Base-by-base conservation (phyloP, 371 early-diverging fungal genomes). In the Mucor racemosus region DNA sequence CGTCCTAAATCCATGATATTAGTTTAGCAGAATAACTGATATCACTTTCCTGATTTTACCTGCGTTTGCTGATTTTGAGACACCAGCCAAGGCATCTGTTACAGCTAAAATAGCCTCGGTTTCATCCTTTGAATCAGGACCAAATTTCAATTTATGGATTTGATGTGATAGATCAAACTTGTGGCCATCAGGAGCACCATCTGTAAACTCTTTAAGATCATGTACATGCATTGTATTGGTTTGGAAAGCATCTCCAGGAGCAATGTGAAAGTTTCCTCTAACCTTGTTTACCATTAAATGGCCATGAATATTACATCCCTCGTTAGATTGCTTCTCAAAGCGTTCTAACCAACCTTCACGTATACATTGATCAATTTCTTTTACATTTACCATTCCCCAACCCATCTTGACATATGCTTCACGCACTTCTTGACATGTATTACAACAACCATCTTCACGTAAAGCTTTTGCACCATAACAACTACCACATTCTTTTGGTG, bases 401-500 rank as follows among this genome's bases (percentile, higher is more conserved):
- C 94, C 94, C 42, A 76, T 77, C 21, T 82, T 84, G 2, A 76
- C 81, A 73, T 99, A 97, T 0, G 97, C 96, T 67, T 90, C 85
- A 38, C 91, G 87, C 17, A 99, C 95, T 14, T 94, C 95, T 39
- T 94, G 94, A 76, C 99, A 99, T 0, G 95, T 93, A 73, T 97
- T 94, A 79, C 99, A 98, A 84, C 99, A 99, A 31, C 92, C 92
- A 62, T 81, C 84, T n/a, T 71, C 82, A 33, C 73, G 66, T 26
- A 72, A 31, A 0, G 93, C 85, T 17, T 64, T 65, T 4, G 91
- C 97, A 42, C 95, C 95, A 70, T 94, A 98, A 77, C 99, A 97
- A 64, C 85, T 83, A 5, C 99, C 97, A 76, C 98, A 97, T 72
- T 93, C 88, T 55, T 80, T 71, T 26, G 88, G 77, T 38, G 80